These are phyloP conservation scores for Alternaria dauci DNA, from an alignment of 2,329 filamentous ascomycete species.

Conservation along the genomic window DNA sequence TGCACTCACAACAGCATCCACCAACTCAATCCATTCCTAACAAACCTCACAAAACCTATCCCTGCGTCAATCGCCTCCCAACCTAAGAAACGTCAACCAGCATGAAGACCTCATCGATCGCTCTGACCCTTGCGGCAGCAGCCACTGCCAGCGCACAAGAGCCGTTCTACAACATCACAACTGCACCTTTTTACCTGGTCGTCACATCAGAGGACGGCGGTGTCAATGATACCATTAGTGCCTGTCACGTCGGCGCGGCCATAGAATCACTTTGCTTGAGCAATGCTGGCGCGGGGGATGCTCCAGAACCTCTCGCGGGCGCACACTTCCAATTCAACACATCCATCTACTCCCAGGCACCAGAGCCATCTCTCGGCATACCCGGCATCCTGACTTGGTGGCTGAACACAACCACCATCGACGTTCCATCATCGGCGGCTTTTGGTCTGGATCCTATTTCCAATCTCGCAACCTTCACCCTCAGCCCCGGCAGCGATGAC, in stretches of 20 bases:
- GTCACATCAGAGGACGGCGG: slow-evolving; percentile 51
- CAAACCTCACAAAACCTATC: slow-evolving; percentile 8
- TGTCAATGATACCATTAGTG: slow-evolving; percentile 51
- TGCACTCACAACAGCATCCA: slow-evolving; percentile 9
- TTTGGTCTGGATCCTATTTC: slow-evolving; percentile 50
- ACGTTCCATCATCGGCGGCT: slow-evolving; percentile 41
- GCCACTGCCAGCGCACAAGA: slow-evolving; percentile 40
- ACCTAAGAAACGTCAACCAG: not conserved
- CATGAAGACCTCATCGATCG: slow-evolving; percentile 34
- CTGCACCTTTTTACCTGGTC: slow-evolving; percentile 56
- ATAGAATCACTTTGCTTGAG: slow-evolving; percentile 58
- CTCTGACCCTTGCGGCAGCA: slow-evolving; percentile 36
- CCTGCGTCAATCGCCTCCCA: not conserved
- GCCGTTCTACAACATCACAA: slow-evolving; percentile 46
- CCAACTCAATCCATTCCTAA: not conserved
- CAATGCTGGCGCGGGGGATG: slow-evolving; percentile 27
- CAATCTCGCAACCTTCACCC: slow-evolving; percentile 55
- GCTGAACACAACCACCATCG: slow-evolving; percentile 1
- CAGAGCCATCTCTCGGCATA: slow-evolving; percentile 22
- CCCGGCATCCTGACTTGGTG: slow-evolving; percentile 54
- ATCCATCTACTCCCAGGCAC: slow-evolving; percentile 29
- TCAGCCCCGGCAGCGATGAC: slow-evolving; percentile 42
- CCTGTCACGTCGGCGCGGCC: slow-evolving; percentile 60
- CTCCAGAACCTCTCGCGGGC: slow-evolving; percentile 25
- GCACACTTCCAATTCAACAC: slow-evolving; percentile 48